phyloP scores from a whole-genome alignment of 139 green algal genomes.

The Ettlia oleoabundans region DNA sequence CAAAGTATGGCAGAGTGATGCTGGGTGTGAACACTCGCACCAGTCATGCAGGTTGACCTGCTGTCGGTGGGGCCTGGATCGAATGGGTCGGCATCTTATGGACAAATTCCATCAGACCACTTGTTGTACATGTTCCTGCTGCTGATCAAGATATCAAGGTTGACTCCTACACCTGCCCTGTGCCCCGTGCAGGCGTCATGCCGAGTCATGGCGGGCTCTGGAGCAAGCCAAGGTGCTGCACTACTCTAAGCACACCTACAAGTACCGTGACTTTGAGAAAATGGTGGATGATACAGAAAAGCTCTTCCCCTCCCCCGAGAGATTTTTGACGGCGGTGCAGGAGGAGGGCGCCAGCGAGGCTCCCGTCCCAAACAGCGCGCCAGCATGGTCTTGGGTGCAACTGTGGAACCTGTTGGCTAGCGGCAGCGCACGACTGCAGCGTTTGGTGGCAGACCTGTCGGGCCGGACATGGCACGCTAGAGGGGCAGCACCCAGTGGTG shows the following conservation, averaged over 20 bases:
- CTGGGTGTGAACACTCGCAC: too few relatives aligned
- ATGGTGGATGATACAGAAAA: neutral
- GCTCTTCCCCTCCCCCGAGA: neutral
- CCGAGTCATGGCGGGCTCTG: conserved; percentile 8
- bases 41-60: too few relatives aligned
- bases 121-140: too few relatives aligned
- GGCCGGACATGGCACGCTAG: neutral
- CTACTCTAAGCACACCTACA: neutral
- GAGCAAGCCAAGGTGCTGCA: conserved; percentile 10
- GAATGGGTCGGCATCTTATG: too few relatives aligned
- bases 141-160: too few relatives aligned
- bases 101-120: too few relatives aligned
- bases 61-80: too few relatives aligned
- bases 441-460: neutral
- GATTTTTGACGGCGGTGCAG: neutral
- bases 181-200: conserved; percentile 16
- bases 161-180: too few relatives aligned
- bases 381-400: neutral
- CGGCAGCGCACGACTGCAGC: neutral
- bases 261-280: neutral
- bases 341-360: neutral
- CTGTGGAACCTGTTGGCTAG: neutral
- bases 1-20: neutral
- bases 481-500: neutral
- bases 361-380: neutral